These are phyloP conservation scores for Syzygium aqueum DNA, from an alignment of 345 rosid species.

Conservation along the genomic window DNA sequence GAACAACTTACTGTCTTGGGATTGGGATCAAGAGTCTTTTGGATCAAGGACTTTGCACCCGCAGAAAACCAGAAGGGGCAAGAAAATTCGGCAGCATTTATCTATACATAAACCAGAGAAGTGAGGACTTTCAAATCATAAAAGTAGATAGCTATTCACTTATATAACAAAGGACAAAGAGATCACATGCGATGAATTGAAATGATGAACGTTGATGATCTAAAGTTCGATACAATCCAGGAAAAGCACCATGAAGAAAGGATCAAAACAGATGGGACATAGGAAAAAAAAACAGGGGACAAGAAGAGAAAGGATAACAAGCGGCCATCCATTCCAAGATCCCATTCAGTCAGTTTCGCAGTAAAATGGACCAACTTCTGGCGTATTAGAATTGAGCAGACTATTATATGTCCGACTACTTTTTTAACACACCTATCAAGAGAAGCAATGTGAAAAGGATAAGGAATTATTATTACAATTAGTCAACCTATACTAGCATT, in stretches of 20 bases:
- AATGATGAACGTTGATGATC: background rate
- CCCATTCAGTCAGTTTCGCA: background rate
- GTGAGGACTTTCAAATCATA: background rate
- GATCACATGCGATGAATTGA: background rate
- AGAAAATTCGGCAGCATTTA: slow-evolving; percentile 67
- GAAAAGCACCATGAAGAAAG: background rate
- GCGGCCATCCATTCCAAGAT: background rate
- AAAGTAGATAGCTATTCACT: background rate
- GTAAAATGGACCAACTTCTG: background rate
- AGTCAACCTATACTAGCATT: background rate
- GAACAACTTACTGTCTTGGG: slow-evolving; percentile 70
- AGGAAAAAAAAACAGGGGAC: background rate
- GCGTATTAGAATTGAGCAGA: background rate
- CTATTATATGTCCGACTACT: background rate
- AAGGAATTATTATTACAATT: background rate
- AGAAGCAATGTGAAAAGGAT: background rate
- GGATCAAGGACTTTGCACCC: slow-evolving; percentile 54
- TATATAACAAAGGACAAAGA: background rate
- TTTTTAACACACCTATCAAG: background rate
- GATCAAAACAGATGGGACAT: background rate
- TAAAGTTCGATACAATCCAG: background rate
- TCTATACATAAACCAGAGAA: slow-evolving; percentile 20
- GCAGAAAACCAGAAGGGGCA: slow-evolving; percentile 84
- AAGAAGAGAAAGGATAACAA: background rate
- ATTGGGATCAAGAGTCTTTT: slow-evolving; percentile 66